Evolutionary conservation across 306 rosid genomes (phyloP), one percentile per base, ranked within the genome.

Genomic region (Castanea mollissima): DNA sequence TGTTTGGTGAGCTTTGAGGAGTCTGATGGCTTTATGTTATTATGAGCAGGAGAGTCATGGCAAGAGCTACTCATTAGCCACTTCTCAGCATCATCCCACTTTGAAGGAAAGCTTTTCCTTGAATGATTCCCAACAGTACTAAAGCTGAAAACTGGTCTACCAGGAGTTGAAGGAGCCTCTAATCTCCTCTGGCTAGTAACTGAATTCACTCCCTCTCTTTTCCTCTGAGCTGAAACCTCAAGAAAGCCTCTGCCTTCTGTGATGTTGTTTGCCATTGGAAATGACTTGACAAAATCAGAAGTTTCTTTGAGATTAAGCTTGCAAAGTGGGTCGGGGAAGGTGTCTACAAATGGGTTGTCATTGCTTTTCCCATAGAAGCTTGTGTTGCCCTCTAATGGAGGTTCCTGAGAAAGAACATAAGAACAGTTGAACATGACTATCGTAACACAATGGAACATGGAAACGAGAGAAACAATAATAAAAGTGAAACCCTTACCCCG

Each of bases 41-140:
- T 1, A 80, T 89, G 99, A 78, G 92, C 91, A n/a, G 98, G 93
- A 41, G 98, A 92, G 62, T 87, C 98, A 86, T 92, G 90, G 85
- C 96, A 90, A 56, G 98, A 89, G 59, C 80, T 87, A 73, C 89
- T 89, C 21, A 93, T 89, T 34, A 96, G 94, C 99, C 99, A 96
- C 73, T 96, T 96, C 83, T 96, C 98, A 18, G 99, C 99, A 83
- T 96, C 97, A 76, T 93, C 99, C 99, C 99, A 96, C 68, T 96
- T 96, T 12, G 98, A 96, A 80, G 98, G 99, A 55, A 96, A 86
- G 70, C 67, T 87, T 70, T 93, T 96, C 57, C 98, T 90, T 2
- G 92, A 77, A 84, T 86, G 88, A 77, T 80, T 92, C 51, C 86
- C 78, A 44, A 84, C 82, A 38, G 78, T 80, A 2, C 88, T 89